Percentiles rank a stretch among this genome's conserved stretches.
phyloP scores from a whole-genome alignment of 2,329 filamentous ascomycete species.

The Cladosporium sp. region DNA sequence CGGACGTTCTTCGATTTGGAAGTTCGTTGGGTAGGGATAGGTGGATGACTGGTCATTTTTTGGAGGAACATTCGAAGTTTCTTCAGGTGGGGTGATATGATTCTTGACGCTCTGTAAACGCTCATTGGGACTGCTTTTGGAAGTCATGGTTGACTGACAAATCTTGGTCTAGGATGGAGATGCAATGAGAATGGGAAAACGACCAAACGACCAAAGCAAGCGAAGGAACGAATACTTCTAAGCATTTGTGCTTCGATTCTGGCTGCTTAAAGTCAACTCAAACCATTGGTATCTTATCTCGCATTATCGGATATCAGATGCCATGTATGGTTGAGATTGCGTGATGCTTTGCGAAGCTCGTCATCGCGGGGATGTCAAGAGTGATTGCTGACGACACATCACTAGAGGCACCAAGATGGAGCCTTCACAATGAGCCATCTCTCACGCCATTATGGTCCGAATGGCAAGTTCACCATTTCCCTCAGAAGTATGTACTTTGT shows the following conservation, averaged over 20 bases:
- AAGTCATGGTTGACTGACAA: neutral
- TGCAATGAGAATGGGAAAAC: too few relatives aligned
- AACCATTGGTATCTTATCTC: neutral
- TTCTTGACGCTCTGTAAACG: neutral
- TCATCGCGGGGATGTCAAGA: slow-evolving; percentile 1
- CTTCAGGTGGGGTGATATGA: neutral
- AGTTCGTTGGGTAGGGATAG: slow-evolving; percentile 27
- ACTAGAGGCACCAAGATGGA: too few relatives aligned
- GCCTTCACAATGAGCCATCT: too few relatives aligned
- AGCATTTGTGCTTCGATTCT: too few relatives aligned
- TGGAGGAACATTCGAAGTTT: neutral
- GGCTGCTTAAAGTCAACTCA: too few relatives aligned
- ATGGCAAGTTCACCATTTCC: too few relatives aligned
- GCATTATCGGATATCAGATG: neutral
- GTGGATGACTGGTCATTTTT: neutral
- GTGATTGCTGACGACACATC: neutral
- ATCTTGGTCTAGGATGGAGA: too few relatives aligned
- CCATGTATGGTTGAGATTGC: slow-evolving; percentile 11
- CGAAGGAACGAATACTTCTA: too few relatives aligned
- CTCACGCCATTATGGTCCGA: too few relatives aligned
- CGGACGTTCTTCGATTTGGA: slow-evolving; percentile 26
- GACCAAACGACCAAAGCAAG: too few relatives aligned
- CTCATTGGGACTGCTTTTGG: neutral
- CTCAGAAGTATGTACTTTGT: too few relatives aligned
- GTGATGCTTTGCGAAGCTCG: slow-evolving; percentile 4